Evolutionary conservation across 352 stramenopile genomes (phyloP), one percentile per base, ranked within the genome.

Genomic region (Phytophthora aleatoria): DNA sequence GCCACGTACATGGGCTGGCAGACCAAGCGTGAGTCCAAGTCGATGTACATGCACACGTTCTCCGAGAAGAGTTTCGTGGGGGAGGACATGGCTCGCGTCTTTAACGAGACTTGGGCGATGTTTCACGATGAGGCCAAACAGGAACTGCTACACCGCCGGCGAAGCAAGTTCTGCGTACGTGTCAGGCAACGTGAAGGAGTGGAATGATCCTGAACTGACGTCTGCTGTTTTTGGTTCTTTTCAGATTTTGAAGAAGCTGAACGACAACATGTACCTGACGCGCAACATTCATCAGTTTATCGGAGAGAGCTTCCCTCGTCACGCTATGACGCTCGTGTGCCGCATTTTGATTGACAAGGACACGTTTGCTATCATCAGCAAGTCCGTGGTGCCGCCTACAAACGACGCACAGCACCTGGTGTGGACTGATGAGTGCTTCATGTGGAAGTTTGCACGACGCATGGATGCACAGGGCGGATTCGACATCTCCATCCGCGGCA

Each of bases 211-310:
- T 35, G 44, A 10, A 26, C 31, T 71, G 24, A 54, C 27, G 5
- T 45, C 31, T 57, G 43, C 44, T 47, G 27, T 38, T 33, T 27
- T 43, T 16, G 24, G 20, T 20, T 42, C 8, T 50, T 61, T 7
- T 47, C 50, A 93, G 85, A 89, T 94, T 57, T 64, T 94, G 28
- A 92, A 90, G 52, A 94, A 94, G 68, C 61, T 94, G 55, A 90
- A 85, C 57, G 83, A 94, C 54, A 90, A 89, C 68, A 92, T 92
- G 83, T 90, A 89, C 62, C 61, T 94, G 50, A 94, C 84, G 24
- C 81, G 85, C 58, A 91, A 94, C 53, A 94, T 94, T 65, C 85
- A 94, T 69, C 85, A 94, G 64, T 94, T 94, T 69, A 91, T 92
- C 51, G 85, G 85, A 38, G 85, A 94, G 68, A 92, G 83, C 71